Base-by-base conservation (phyloP, 1,284 basidiomycete genomes). In the Tilletia caries region DNA sequence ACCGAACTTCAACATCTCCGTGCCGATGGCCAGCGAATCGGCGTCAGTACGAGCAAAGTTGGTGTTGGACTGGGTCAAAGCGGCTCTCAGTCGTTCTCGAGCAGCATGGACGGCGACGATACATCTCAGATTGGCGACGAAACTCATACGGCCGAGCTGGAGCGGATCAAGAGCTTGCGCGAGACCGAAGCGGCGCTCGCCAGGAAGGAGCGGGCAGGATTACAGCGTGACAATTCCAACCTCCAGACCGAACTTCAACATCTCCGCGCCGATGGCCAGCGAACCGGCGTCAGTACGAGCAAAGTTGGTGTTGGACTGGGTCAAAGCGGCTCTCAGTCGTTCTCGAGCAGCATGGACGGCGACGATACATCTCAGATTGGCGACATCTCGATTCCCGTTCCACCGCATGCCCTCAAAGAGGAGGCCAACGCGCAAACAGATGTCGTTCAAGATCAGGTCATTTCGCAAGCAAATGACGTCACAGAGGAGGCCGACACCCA, bases 171-270 rank as follows among this genome's bases (percentile, higher is more conserved):
- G 83, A 88, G 89, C 67, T 92, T 93, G 83, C 93, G 97, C 81
- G 95, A 88, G 75, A 93, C 93, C 2, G 93, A 96, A 73, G 89
- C 95, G 70, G 95, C 95, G 1, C 90, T 92, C 70, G 90, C 92
- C 74, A 89, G 94, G 70, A 92, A 92, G 84, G 89, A 92, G 69
- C 89, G 91, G 0, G 95, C 95, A 0, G 90, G 91, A 29, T 87
- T 97, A 43, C 89, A 91, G 76, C 89, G 95, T 70, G 95, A 98
- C 82, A 93, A 95, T 84, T 90, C 89, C 50, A 95, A 98, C 78
- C 86, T 98, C 15, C 91, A 95, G 81, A 88, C 90, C 73, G 86
- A 89, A 20, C 86, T 97, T 41, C 84, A 85, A 41, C 91, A 92
- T 71, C 86, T 88, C 6, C 85, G 92, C 81, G 91, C 91, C 0